phyloP scores from a whole-genome alignment of 352 stramenopile genomes.

The Globisporangium apiculatum region DNA sequence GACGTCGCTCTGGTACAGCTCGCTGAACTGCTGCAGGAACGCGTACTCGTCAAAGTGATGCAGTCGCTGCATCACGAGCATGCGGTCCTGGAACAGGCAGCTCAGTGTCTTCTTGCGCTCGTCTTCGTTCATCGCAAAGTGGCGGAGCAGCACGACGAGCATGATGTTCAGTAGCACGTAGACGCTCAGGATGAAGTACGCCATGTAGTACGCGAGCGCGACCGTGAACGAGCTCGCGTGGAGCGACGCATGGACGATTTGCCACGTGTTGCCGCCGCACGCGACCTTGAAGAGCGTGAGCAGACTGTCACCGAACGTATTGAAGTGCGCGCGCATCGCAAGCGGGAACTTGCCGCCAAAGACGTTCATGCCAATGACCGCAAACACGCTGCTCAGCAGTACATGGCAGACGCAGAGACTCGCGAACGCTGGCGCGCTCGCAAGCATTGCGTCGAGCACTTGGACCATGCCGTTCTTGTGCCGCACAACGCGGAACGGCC shows the following conservation, averaged over 20 bases:
- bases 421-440: constrained; percentile 60
- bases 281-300: constrained; percentile 84
- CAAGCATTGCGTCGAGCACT: constrained; percentile 63
- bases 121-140: constrained; percentile 85
- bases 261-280: constrained; percentile 75
- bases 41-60: constrained; percentile 73
- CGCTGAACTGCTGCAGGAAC: constrained; percentile 72
- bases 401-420: constrained; percentile 54
- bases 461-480: constrained; percentile 70
- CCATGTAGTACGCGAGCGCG: constrained; percentile 63
- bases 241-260: constrained; percentile 70
- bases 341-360: constrained; percentile 71
- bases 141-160: constrained; percentile 73
- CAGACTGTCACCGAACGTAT: constrained; percentile 80
- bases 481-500: constrained; percentile 68
- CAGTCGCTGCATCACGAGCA: constrained; percentile 73
- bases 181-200: constrained; percentile 62
- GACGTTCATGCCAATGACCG: constrained; percentile 78
- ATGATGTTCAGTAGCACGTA: constrained; percentile 82
- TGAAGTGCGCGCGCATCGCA: constrained; percentile 69
- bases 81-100: constrained; percentile 67
- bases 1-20: constrained; percentile 63
- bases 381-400: constrained; percentile 71
- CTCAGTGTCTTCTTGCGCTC: constrained; percentile 64
- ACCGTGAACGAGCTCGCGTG: constrained; percentile 46